Evolutionary conservation across 192 early-diverging fungal genomes (phyloP).

Genomic region (Allomyces macrogynus): DNA sequence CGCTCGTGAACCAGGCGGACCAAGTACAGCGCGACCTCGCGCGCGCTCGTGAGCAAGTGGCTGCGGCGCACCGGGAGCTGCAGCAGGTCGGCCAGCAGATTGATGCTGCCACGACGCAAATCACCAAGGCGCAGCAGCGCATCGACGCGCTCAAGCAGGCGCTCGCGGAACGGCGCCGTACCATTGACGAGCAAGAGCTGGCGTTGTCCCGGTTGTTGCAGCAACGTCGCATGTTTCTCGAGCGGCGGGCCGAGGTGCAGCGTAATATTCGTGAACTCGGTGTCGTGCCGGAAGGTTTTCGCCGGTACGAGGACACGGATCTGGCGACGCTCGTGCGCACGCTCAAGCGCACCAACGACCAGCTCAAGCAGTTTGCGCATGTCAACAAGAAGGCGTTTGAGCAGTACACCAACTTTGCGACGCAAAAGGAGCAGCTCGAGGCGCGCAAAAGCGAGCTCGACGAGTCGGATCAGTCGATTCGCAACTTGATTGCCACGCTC

Average conservation of each 20-base stretch:
- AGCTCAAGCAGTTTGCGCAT: conserved; percentile 69
- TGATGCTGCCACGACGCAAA: background rate
- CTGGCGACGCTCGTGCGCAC: background rate
- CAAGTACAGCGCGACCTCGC: background rate
- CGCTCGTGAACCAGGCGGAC: background rate
- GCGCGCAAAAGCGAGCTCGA: conserved; percentile 76
- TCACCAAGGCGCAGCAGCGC: background rate
- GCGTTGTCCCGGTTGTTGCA: background rate
- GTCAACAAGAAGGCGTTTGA: conserved; percentile 99
- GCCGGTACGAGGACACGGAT: conserved; percentile 12
- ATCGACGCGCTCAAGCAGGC: background rate
- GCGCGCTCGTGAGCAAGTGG: background rate
- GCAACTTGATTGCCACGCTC: conserved; percentile 65
- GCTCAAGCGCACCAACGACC: conserved; percentile 52
- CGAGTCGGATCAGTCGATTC: conserved; percentile 60
- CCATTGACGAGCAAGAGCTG: background rate
- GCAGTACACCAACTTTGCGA: conserved; percentile 84
- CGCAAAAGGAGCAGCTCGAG: conserved; percentile 62
- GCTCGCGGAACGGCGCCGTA: background rate
- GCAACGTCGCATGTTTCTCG: conserved; percentile 42
- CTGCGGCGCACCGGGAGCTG: background rate
- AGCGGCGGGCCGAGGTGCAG: conserved; percentile 71
- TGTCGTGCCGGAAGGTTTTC: conserved; percentile 52
- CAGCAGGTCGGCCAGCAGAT: background rate
- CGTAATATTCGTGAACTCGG: conserved; percentile 87